Conservation (phyloP, 805 yeast genomes). For the Yueomyces sp. region DNA sequence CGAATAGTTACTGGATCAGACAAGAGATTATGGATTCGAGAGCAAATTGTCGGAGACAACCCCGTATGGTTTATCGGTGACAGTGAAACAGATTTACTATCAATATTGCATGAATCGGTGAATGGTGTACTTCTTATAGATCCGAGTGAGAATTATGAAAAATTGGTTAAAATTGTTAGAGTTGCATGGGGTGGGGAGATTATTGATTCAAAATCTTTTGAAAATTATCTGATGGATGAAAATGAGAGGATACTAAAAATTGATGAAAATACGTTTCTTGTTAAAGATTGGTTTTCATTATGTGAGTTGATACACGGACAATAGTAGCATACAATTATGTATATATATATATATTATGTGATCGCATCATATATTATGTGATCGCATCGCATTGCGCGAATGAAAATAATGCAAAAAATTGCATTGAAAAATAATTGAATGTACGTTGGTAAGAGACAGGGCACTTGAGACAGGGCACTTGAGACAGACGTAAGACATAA, state of each 20-base stretch:
- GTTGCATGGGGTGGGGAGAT: no score
- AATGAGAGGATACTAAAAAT: no score
- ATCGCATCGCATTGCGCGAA: no score
- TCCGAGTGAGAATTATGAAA: conserved; percentile 2
- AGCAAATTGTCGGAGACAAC: neutral
- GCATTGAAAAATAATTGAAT: no score
- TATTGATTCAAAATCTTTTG: no score
- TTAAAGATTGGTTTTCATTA: conserved; percentile 1
- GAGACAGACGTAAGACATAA: neutral
- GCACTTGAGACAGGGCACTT: no score
- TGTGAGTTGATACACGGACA: neutral
- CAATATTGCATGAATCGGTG: conserved; percentile 4
- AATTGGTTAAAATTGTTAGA: no score
- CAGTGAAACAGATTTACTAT: conserved; percentile 20
- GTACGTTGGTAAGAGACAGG: no score
- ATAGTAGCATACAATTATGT: neutral
- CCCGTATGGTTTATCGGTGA: conserved; percentile 22
- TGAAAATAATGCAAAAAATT: no score
- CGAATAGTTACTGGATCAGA: conserved; percentile 17
- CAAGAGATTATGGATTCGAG: conserved; percentile 9
- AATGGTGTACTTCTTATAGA: conserved; percentile 16
- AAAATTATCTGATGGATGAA: no score
- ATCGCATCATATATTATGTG: no score
- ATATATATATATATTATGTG: no score
- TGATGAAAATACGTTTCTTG: neutral